phyloP scores from a whole-genome alignment of 441 rosid genomes.

The Pelargonium australe region DNA sequence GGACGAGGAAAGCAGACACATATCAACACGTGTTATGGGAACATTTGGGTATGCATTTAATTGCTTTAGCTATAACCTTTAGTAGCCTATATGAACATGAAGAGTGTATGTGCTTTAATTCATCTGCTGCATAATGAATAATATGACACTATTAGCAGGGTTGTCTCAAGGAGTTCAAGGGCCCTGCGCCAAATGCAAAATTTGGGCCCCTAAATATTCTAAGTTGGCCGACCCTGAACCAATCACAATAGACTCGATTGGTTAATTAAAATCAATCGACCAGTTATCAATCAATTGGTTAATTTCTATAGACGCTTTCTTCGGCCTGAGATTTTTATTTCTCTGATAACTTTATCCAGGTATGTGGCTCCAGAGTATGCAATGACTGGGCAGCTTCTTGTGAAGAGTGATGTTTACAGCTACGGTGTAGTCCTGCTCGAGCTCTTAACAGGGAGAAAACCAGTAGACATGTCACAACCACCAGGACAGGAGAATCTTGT shows the following conservation, averaged over 20 bases:
- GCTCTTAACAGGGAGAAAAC: conserved; percentile 82
- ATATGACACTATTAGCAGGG: too few relatives aligned
- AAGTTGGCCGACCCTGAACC: too few relatives aligned
- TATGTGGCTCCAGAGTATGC: conserved; percentile 97
- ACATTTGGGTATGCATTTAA: conserved; percentile 65
- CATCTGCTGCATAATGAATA: too few relatives aligned
- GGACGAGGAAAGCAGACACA: conserved; percentile 80
- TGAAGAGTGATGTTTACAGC: conserved; percentile 94
- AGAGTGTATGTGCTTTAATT: not conserved
- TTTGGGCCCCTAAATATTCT: too few relatives aligned
- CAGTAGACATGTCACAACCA: conserved; percentile 88
- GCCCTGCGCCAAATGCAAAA: too few relatives aligned
- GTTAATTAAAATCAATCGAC: too few relatives aligned
- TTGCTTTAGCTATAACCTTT: not conserved
- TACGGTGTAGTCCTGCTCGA: conserved; percentile 96
- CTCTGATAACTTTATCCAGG: conserved; percentile 28
- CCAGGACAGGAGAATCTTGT: conserved; percentile 90
- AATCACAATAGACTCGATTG: too few relatives aligned
- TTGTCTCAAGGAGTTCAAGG: too few relatives aligned
- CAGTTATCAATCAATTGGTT: too few relatives aligned
- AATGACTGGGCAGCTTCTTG: conserved; percentile 98
- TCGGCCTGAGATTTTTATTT: not conserved
- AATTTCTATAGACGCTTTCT: too few relatives aligned
- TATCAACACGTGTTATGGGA: conserved; percentile 98
- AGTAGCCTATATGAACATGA: not conserved